Evolutionary conservation across 2,329 filamentous ascomycete genomes (phyloP).

Genomic region (Zasmidium angulare): DNA sequence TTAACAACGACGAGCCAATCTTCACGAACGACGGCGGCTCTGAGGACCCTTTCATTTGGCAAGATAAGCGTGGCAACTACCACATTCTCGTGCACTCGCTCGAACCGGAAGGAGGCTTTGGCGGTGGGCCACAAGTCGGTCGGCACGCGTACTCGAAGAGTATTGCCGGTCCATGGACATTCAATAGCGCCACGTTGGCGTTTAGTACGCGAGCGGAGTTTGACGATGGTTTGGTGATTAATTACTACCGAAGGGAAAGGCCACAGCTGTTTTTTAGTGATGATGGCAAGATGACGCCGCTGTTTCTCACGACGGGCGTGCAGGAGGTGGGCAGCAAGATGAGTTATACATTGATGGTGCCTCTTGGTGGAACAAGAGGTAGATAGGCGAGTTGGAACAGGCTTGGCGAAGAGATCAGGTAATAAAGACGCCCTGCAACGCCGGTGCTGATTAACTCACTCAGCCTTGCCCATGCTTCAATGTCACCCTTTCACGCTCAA

Average conservation of each 20-base stretch:
- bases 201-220: constrained; percentile 3
- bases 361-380: background rate
- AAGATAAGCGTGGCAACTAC: constrained; percentile 3
- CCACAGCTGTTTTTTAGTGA: constrained; percentile 3
- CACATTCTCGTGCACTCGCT: constrained; percentile 5
- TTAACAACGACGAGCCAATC: constrained; percentile 8
- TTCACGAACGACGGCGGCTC: background rate
- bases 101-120: constrained; percentile 2
- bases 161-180: constrained; percentile 6
- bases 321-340: constrained; percentile 4
- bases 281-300: constrained; percentile 2
- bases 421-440: too few relatives aligned
- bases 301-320: constrained; percentile 2
- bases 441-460: too few relatives aligned
- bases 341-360: constrained; percentile 4
- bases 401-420: too few relatives aligned
- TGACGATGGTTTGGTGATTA: background rate
- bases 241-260: constrained; percentile 6
- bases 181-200: constrained; percentile 2
- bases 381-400: background rate
- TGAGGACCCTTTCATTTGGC: constrained; percentile 6
- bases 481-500: too few relatives aligned
- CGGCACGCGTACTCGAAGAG: constrained; percentile 3
- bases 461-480: too few relatives aligned
- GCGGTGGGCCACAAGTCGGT: constrained; percentile 5